Conservation (phyloP, 306 rosid species). For the Crotalaria pallida region DNA sequence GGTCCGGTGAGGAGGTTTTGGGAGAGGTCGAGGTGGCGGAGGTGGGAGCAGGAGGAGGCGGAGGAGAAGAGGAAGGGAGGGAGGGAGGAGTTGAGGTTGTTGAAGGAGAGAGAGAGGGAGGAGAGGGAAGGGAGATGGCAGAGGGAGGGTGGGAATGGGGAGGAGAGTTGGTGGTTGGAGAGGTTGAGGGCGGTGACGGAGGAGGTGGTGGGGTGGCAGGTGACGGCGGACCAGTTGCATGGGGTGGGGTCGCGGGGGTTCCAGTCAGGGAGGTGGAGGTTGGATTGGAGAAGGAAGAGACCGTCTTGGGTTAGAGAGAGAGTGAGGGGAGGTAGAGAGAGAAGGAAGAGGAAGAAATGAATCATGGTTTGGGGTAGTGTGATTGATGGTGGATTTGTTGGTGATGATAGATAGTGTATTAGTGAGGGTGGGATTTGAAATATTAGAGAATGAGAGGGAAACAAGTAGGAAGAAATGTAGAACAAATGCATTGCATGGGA, state of each 20-base stretch:
- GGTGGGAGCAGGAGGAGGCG: constrained; percentile 34
- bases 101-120: constrained; percentile 34
- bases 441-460: background rate
- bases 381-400: no score
- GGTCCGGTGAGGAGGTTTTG: constrained; percentile 43
- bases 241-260: constrained; percentile 45
- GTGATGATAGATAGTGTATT: background rate
- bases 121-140: constrained; percentile 67
- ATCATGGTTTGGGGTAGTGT: background rate
- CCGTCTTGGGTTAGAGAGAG: constrained; percentile 66
- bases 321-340: constrained; percentile 7
- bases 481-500: background rate
- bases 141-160: constrained; percentile 45
- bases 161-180: constrained; percentile 17
- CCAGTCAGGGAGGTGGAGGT: constrained; percentile 49
- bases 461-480: background rate
- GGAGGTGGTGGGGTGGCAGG: constrained; percentile 26
- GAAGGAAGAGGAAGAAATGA: background rate
- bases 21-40: constrained; percentile 45
- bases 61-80: constrained; percentile 16
- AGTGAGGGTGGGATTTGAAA: background rate
- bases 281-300: constrained; percentile 49
- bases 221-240: constrained; percentile 53
- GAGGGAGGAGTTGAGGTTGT: constrained; percentile 34
- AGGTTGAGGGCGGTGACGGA: constrained; percentile 40